These are phyloP conservation scores for Clitopilus passeckerianus DNA, from an alignment of 768 basidiomycete species.

Conservation along the genomic window DNA sequence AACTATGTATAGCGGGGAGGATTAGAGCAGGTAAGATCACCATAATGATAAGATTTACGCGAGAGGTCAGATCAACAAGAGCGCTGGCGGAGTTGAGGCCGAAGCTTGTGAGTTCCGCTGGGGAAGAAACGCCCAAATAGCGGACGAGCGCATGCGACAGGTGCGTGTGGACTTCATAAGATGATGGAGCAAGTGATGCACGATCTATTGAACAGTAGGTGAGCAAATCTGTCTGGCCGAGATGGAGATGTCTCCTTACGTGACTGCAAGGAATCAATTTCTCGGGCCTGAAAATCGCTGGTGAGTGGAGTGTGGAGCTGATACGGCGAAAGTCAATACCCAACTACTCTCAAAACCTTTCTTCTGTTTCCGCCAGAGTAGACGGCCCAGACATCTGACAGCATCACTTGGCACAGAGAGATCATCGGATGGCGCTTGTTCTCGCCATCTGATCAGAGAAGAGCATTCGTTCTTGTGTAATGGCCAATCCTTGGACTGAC, in stretches of 20 bases:
- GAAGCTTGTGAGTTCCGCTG: conserved; percentile 52
- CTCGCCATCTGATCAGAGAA: conserved; percentile 57
- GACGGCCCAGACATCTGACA: conserved; percentile 70
- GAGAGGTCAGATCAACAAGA: conserved; percentile 68
- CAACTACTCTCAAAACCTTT: conserved; percentile 48
- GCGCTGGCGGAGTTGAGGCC: conserved; percentile 55
- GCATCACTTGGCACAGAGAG: conserved; percentile 67
- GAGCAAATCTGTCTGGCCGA: neutral
- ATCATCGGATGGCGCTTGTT: conserved; percentile 41
- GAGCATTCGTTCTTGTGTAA: conserved; percentile 76
- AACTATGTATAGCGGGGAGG: conserved; percentile 49
- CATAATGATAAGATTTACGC: conserved; percentile 35
- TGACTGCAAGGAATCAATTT: conserved; percentile 70
- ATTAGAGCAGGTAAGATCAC: neutral
- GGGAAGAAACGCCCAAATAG: conserved; percentile 59
- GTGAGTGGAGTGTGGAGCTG: conserved; percentile 4
- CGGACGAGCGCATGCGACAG: conserved; percentile 71
- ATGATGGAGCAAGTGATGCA: conserved; percentile 38
- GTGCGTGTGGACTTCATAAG: conserved; percentile 57
- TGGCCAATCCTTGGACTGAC: conserved; percentile 72
- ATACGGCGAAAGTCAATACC: conserved; percentile 32
- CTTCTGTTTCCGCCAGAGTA: conserved; percentile 62
- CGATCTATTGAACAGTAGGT: conserved; percentile 40
- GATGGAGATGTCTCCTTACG: conserved; percentile 41
- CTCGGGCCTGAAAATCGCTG: conserved; percentile 39